Evolutionary conservation across 805 yeast species (phyloP).

Genomic region (Myxozyma sirexii): DNA sequence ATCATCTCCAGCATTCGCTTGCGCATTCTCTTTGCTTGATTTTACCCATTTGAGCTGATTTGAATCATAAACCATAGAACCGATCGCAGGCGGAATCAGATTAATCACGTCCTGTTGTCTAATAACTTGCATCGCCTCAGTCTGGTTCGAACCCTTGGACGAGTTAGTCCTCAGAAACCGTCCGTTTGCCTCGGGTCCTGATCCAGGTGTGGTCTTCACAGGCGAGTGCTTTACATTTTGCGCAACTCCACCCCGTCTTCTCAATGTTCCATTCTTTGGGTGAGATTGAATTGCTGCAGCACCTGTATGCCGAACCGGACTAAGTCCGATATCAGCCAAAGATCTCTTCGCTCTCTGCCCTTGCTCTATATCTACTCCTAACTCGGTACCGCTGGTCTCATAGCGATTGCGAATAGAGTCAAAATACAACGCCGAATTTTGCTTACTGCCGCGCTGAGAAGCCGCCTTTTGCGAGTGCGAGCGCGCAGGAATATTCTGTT

Average conservation of each 20-base stretch:
- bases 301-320: constrained; percentile 5
- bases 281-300: not conserved
- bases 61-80: constrained; percentile 27
- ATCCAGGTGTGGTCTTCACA: not conserved
- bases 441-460: not conserved
- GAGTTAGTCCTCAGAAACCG: not conserved
- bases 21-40: not conserved
- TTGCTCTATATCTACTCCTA: constrained; percentile 1
- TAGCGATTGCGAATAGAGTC: constrained; percentile 30
- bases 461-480: not conserved
- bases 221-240: not conserved
- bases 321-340: constrained; percentile 21
- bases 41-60: constrained; percentile 34
- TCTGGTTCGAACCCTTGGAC: constrained; percentile 12
- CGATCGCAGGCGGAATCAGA: constrained; percentile 10
- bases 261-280: not conserved
- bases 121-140: constrained; percentile 30
- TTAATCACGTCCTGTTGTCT: constrained; percentile 23
- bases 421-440: constrained; percentile 15
- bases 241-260: not conserved
- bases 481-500: not conserved
- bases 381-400: constrained; percentile 27
- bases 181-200: not conserved
- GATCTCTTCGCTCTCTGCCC: constrained; percentile 15
- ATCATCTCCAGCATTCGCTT: constrained; percentile 21